Evolutionary conservation across 2,329 filamentous ascomycete species (phyloP).

Genomic region (Aspergillus tamarii): DNA sequence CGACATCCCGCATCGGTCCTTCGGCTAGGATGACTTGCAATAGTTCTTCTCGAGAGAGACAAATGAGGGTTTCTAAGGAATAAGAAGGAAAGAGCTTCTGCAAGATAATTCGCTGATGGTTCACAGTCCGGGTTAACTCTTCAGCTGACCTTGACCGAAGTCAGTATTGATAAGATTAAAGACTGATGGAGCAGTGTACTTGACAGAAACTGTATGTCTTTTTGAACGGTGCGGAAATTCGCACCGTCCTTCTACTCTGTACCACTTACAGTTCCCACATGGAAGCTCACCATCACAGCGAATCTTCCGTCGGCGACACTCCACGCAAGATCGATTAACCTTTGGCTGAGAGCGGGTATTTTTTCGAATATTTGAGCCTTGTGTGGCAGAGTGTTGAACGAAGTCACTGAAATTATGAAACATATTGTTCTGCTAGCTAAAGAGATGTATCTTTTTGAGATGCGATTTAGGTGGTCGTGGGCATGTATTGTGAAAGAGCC

Average conservation of each 20-base stretch:
- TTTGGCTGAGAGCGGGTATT: not conserved
- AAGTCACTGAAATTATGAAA: not conserved
- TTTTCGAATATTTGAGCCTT: not conserved
- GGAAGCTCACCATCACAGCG: constrained; percentile 13
- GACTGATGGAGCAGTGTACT: not conserved
- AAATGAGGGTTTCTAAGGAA: not conserved
- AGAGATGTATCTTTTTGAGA: not conserved
- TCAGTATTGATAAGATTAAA: not conserved
- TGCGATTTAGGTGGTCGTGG: not conserved
- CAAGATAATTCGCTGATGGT: not conserved
- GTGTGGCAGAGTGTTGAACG: not conserved
- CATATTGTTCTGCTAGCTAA: not conserved
- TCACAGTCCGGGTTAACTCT: not conserved
- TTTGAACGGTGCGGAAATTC: constrained; percentile 8
- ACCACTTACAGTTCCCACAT: constrained; percentile 14
- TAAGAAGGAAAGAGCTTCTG: not conserved
- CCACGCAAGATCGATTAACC: constrained; percentile 9
- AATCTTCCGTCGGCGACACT: constrained; percentile 14
- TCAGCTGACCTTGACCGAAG: not conserved
- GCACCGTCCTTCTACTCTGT: constrained; percentile 9
- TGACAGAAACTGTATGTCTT: not conserved
- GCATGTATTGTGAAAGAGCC: not conserved
- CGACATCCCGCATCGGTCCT: not conserved
- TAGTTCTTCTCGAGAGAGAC: not conserved
- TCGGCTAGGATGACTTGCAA: not conserved